A percentile compares a stretch with the other conserved stretches of the same genome.
Conservation (phyloP, 768 basidiomycete species). For the Leccinum rimulosum region DNA sequence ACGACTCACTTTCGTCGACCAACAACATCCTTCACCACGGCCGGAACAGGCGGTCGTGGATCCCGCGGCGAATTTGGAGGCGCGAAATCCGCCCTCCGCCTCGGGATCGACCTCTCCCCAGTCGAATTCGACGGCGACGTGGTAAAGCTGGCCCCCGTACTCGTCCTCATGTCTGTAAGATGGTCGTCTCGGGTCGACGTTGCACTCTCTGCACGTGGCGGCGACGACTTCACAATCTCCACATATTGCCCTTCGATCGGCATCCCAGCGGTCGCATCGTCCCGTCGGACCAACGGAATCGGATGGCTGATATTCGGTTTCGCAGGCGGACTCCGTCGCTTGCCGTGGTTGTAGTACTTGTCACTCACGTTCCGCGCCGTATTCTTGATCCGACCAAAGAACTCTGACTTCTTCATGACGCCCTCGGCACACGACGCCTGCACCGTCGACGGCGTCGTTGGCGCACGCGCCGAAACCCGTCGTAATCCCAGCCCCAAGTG, state of each 20-base stretch:
- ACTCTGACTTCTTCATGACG: conserved; percentile 69
- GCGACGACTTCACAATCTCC: conserved; percentile 23
- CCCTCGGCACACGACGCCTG: conserved; percentile 40
- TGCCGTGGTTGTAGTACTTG: conserved; percentile 37
- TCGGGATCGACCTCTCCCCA: conserved; percentile 61
- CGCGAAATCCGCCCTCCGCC: conserved; percentile 65
- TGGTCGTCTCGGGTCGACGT: conserved; percentile 43
- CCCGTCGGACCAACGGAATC: conserved; percentile 35
- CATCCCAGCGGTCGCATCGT: conserved; percentile 13
- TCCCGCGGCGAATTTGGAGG: conserved; percentile 51
- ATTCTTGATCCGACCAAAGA: conserved; percentile 58
- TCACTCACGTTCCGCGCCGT: conserved; percentile 71
- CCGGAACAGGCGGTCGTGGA: conserved; percentile 22
- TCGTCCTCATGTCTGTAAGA: conserved; percentile 30
- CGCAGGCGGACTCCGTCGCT: conserved; percentile 35
- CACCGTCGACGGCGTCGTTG: conserved; percentile 36
- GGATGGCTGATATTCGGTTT: conserved; percentile 63
- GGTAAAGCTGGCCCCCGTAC: conserved; percentile 44
- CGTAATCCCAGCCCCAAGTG: conserved; percentile 46
- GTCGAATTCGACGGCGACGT: conserved; percentile 67
- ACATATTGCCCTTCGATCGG: conserved; percentile 36
- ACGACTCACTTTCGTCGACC: conserved; percentile 23
- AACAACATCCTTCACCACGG: conserved; percentile 19
- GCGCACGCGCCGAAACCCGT: conserved; percentile 47
- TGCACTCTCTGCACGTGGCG: conserved; percentile 19